These are phyloP conservation scores for Salvia hispanica DNA, from an alignment of 257 asterid species.

Conservation along the genomic window DNA sequence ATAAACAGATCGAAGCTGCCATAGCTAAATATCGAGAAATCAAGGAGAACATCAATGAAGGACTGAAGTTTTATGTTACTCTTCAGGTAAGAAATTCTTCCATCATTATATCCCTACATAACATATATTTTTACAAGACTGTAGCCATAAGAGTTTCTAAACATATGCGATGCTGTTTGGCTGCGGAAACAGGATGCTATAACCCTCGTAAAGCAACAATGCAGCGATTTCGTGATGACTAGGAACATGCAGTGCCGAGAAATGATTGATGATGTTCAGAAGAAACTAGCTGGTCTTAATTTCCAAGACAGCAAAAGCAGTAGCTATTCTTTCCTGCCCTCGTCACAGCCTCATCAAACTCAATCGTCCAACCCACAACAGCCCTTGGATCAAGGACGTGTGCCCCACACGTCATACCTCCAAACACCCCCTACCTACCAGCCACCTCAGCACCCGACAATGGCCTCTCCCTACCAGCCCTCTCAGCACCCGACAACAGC, in stretches of 20 bases:
- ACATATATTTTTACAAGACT: too few relatives aligned
- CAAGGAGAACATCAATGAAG: conserved; percentile 93
- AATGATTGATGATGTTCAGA: conserved; percentile 90
- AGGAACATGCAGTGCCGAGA: conserved; percentile 92
- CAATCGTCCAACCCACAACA: conserved; percentile 61
- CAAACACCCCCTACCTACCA: conserved; percentile 61
- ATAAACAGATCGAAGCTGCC: conserved; percentile 96
- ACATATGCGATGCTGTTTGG: conserved; percentile 39
- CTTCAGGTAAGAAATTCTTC: conserved; percentile 65
- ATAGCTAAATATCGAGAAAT: conserved; percentile 80
- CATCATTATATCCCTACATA: too few relatives aligned
- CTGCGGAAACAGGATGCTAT: conserved; percentile 73
- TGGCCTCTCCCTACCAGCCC: conserved; percentile 63
- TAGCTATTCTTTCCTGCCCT: conserved; percentile 54
- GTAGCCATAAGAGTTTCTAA: neutral
- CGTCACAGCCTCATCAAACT: conserved; percentile 52
- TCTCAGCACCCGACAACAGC: conserved; percentile 56
- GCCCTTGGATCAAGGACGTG: conserved; percentile 44
- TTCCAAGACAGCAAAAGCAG: conserved; percentile 65
- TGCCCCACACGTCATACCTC: conserved; percentile 49
- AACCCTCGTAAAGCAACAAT: conserved; percentile 80
- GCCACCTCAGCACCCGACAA: conserved; percentile 59
- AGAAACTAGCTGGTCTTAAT: conserved; percentile 80
- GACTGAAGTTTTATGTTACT: conserved; percentile 88
- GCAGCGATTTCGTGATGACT: conserved; percentile 92